Conservation (phyloP, 345 rosid species). For the Lumnitzera racemosa region DNA sequence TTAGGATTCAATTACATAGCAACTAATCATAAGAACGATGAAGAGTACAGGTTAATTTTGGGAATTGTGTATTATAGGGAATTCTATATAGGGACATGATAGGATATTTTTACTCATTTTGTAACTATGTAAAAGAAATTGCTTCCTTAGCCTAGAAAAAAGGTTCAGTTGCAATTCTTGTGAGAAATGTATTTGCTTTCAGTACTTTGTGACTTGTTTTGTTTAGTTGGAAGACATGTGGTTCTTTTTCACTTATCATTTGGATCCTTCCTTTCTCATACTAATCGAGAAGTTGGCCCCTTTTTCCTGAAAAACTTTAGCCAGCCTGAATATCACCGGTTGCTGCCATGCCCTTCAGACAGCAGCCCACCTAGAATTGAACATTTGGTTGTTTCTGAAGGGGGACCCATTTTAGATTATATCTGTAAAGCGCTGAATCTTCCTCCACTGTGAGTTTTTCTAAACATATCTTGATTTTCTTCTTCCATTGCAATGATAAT, state of each 20-base stretch:
- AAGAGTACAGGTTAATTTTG: too few species aligned
- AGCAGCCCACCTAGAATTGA: conserved; percentile 68
- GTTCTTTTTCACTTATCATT: background rate
- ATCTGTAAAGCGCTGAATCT: conserved; percentile 61
- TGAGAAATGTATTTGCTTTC: background rate
- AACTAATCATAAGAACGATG: too few species aligned
- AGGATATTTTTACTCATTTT: too few species aligned
- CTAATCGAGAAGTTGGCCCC: background rate
- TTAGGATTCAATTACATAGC: too few species aligned
- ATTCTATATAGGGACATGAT: too few species aligned
- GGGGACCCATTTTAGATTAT: conserved; percentile 48
- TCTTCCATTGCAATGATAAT: conserved; percentile 7
- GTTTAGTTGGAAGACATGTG: background rate
- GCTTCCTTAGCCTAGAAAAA: too few species aligned
- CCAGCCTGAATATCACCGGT: conserved; percentile 50
- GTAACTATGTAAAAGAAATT: too few species aligned
- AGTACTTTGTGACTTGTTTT: background rate
- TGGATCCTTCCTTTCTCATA: background rate
- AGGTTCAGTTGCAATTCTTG: background rate
- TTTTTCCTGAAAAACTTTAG: conserved; percentile 24
- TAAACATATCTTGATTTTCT: background rate
- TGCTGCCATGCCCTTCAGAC: conserved; percentile 67
- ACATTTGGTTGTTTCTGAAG: conserved; percentile 71
- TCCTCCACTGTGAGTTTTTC: conserved; percentile 67
- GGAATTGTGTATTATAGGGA: too few species aligned